Evolutionary conservation across 352 stramenopile genomes (phyloP).

Genomic region (Globisporangium abappressorium): DNA sequence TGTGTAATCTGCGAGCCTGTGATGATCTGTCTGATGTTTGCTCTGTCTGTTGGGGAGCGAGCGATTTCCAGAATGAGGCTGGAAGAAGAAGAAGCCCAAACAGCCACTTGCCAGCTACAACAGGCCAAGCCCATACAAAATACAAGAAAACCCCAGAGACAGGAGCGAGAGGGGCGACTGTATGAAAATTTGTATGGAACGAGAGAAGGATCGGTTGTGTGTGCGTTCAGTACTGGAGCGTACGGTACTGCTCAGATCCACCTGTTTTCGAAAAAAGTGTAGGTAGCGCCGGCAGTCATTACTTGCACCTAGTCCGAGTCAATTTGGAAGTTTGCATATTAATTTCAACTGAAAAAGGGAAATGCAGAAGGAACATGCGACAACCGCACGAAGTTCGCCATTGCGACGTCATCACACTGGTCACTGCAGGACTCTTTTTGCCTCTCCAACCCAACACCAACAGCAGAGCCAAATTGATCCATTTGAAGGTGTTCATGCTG

Average conservation of each 20-base stretch:
- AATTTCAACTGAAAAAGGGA: background rate
- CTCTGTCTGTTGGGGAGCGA: background rate
- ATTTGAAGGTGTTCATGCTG: background rate
- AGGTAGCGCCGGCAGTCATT: background rate
- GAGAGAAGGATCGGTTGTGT: background rate
- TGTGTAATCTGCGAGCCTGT: background rate
- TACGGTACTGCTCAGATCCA: background rate
- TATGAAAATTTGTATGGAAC: background rate
- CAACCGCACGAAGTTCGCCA: background rate
- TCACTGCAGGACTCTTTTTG: background rate
- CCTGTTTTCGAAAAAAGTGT: background rate
- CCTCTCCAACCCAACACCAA: background rate
- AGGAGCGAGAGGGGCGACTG: background rate
- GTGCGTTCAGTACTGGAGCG: background rate
- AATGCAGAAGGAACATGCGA: background rate
- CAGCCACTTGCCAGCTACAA: background rate
- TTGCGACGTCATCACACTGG: background rate
- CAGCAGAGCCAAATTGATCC: background rate
- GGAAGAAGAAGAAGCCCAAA: background rate
- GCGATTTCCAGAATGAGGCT: slow-evolving; percentile 4
- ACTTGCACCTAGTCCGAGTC: background rate
- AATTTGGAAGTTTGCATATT: background rate
- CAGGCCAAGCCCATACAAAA: background rate
- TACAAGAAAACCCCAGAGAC: background rate
- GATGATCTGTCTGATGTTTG: background rate